Base-by-base conservation (phyloP, 2,329 filamentous ascomycete species). In the Stachybotrys chartarum region DNA sequence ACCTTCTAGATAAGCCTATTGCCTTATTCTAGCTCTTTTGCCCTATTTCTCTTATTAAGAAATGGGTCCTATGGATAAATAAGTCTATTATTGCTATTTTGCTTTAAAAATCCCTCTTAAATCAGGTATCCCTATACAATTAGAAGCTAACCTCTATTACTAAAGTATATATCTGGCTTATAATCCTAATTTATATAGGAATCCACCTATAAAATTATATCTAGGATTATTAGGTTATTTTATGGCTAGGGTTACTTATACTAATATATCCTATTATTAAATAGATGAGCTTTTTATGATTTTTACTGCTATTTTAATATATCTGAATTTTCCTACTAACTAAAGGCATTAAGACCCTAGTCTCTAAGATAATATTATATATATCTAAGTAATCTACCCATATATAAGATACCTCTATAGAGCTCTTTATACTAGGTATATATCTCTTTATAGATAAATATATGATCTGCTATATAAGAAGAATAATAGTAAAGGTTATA, bases 81-180 rank as follows among this genome's bases (percentile, higher is more conserved):
- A 39, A 39, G 35, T n/a, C n/a, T n/a, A n/a, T n/a, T n/a, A n/a
- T n/a, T n/a, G n/a, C n/a, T n/a, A n/a, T n/a, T n/a, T n/a, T n/a
- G n/a, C n/a, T n/a, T n/a, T n/a, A n/a, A n/a, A n/a, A n/a, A n/a
- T n/a, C n/a, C n/a, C n/a, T n/a, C 7, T 39, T 12, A 39, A 12
- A 39, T 39, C 12, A 39, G 35, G 7, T 12, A 12, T 39, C 35
- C 7, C 35, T 39, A 39, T n/a, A n/a, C 12, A 39, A 12, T 7
- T 58, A 44, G 55, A 12, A 47, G 18, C 54, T 48, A 30, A 58
- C 54, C 35, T 56, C 45, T 24, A 18, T 45, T 16, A 18, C 32
- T 48, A 54, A 58, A 46, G 24, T 60, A 8, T 58, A 56, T 54
- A 7, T 57, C 12, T 58, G 48, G 55, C 31, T 60, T 55, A 50